phyloP scores from a whole-genome alignment of 306 rosid genomes.

The Vigna radiata region DNA sequence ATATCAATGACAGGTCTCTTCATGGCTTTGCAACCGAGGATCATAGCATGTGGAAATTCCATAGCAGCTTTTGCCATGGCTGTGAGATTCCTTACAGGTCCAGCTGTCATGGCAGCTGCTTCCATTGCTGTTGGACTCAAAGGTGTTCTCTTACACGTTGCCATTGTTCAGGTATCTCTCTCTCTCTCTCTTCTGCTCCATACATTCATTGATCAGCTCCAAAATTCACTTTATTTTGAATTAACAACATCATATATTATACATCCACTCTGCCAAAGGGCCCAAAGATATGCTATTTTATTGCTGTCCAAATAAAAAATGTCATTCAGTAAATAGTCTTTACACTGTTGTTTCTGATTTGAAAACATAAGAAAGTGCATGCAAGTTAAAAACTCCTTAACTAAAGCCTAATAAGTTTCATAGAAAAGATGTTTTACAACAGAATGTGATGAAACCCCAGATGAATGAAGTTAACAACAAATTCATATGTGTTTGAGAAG shows the following conservation, averaged over 20 bases:
- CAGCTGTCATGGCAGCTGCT: conserved; percentile 99
- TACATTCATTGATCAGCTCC: conserved; percentile 48
- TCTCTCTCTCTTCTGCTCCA: conserved; percentile 45
- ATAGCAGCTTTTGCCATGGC: conserved; percentile 93
- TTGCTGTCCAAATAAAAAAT: conserved; percentile 13
- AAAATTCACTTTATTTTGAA: conserved; percentile 32
- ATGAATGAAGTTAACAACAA: too few relatives aligned
- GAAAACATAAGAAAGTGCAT: neutral
- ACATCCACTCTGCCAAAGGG: conserved; percentile 34
- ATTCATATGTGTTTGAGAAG: neutral
- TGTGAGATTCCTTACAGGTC: conserved; percentile 98
- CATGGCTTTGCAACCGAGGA: conserved; percentile 98
- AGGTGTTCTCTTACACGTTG: conserved; percentile 90
- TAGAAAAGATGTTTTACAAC: too few relatives aligned
- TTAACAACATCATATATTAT: neutral
- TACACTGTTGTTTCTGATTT: neutral
- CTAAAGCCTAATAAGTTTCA: neutral
- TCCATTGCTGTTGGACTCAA: conserved; percentile 94
- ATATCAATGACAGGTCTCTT: conserved; percentile 77
- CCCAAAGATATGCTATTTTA: conserved; percentile 53
- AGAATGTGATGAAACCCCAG: too few relatives aligned
- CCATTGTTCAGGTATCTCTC: conserved; percentile 78
- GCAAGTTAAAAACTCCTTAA: neutral
- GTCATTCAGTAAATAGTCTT: neutral
- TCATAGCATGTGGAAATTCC: conserved; percentile 97